Evolutionary conservation across 176 grass and related monocot genomes (phyloP), one percentile per base, ranked within the genome.

Genomic region (Lolium multiflorum): DNA sequence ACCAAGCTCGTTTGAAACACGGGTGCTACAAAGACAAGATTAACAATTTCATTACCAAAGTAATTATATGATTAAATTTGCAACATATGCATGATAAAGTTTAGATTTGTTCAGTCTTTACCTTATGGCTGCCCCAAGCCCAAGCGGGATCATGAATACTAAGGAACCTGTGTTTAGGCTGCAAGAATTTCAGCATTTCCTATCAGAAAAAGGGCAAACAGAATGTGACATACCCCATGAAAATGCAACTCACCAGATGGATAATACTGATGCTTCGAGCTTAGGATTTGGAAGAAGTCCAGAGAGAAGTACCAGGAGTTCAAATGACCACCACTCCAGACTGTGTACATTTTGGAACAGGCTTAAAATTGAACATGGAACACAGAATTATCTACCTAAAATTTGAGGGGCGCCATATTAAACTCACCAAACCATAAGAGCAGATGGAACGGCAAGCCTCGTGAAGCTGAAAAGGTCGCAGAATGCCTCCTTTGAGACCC

Each of bases 321-420:
- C 92, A 84, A 93, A 94, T 43, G 95, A 97, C 90, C 95, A 97
- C 90, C 91, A 93, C 41, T 94, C 90, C 57, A 97, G 88, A 51
- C 95, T 97, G 62, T 68, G 51, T 24, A 21, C 63, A 92, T 69
- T 18, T 12, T 4, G n/a, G 50, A 71, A 81, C 22, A 16, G 48
- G 10, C 54, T 81, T 21, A n/a, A n/a, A 83, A 77, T 39, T 37
- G 17, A 24, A 75, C 16, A 59, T 41, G 0, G 48, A 59, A 3
- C 38, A 39, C 38, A 4, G 4, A 39, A 39, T 2, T 39, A 39
- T 39, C 3, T 39, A 39, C 38, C 38, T 39, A 39, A 2, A 39
- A 3, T 39, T 39, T 39, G 2, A 39, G 38, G 38, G 38, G 38
- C 38, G 4, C 38, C 2, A 39, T 39, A 39, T 39, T 39, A 4